Base-by-base conservation (phyloP, 768 basidiomycete species). In the Panus rudis region DNA sequence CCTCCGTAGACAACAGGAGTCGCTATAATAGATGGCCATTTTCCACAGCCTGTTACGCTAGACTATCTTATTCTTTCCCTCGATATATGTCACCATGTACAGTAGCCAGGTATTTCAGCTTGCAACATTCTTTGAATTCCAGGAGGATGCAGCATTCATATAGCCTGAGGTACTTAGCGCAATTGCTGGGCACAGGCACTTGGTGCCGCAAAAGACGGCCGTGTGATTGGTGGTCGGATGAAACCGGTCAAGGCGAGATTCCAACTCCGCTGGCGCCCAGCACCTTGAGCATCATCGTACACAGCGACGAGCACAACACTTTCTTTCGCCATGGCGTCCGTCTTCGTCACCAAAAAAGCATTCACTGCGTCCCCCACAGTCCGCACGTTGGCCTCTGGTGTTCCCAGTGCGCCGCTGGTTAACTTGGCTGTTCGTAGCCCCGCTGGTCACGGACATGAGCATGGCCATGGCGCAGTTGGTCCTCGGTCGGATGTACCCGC, bases 331-430 rank as follows among this genome's bases (percentile, higher is more conserved):
- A 85, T 85, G 80, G 78, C 81, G 61, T 68, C 80, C 54, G 69
- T 83, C 62, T 75, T 81, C 60, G 79, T 74, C 69, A 71, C 78
- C 56, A 87, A 82, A 82, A 90, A 81, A 68, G 83, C 84, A 50
- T 69, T 90, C 56, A 88, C 79, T 64, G 69, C 94, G 50, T 64
- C 84, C 25, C 88, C 92, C 45, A 89, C 90, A 25, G 79, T 88
- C 51, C 78, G 86, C 58, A 70, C 79, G 5, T 76, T 88, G 45
- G 73, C 92, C 33, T 80, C 76, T 25, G 93, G 93, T 47, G 73
- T 92, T 12, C 93, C 93, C 23, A 62, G 63, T 52, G 87, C 81
- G 6, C 80, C 87, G 25, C 71, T 78, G 39, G 68, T 97, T 60
- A 87, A 85, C 67, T 70, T 89, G 58, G 65, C 75, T 48, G 79